Evolutionary conservation across 2,329 filamentous ascomycete species (phyloP), one percentile per base, ranked within the genome.

Genomic region (Blumeria hordei): DNA sequence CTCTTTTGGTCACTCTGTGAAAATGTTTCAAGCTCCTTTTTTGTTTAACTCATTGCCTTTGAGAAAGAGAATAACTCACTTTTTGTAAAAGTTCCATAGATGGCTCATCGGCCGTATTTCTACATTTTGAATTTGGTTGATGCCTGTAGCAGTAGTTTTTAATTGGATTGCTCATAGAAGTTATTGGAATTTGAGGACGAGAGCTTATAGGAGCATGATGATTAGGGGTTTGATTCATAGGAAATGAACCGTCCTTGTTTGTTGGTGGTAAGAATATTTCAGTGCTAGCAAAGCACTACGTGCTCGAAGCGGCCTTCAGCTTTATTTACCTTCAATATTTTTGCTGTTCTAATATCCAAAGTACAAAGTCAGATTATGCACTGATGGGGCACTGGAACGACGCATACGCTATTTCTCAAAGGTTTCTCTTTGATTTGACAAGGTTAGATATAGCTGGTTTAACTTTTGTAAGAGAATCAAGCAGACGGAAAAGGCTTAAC

Each of bases 91-190:
- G 82, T 62, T 90, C 86, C 92, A 98, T 98, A 59, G 92, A 92
- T 50, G 83, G 83, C 70, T 96, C 92, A 69, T 96, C 88, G 57
- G 88, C 88, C 59, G 93, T 87, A 58, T 88, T 80, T 58, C 88
- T 77, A 69, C 92, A 98, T 70, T 95, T 94, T 55, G 90, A 80
- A 67, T 96, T 92, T 1, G 92, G 92, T 55, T 85, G 77, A 68
- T 98, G 92, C 55, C 92, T 81, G 68, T 98, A 98, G 70, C 92
- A 98, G 70, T 84, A 96, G 67, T 85, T 92, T 62, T 87, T 93
- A 66, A 88, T 94, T 37, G 74, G 76, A 58, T 79, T 76, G 62
- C 71, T 69, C 47, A 64, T 69, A 52, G 65, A 66, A 28, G 64
- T 66, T 55, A 63, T 60, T 56, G 62, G 56, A 61, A 67, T 68